phyloP scores from a whole-genome alignment of 306 rosid species.

The Mimosa bimucronata region DNA sequence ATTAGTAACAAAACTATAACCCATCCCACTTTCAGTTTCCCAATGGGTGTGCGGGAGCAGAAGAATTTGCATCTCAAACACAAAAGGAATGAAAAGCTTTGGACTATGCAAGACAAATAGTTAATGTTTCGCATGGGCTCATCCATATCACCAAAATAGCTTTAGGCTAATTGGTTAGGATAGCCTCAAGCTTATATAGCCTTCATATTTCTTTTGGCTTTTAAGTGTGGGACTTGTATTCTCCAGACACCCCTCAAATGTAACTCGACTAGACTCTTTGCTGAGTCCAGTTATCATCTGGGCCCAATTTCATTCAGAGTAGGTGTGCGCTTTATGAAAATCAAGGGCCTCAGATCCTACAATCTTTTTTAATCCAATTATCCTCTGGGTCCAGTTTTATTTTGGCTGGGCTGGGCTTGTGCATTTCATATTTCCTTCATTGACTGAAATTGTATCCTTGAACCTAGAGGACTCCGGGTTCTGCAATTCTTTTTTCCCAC shows the following conservation, averaged over 20 bases:
- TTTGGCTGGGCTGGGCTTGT: background rate
- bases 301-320: background rate
- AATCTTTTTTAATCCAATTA: background rate
- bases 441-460: background rate
- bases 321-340: background rate
- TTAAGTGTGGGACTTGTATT: background rate
- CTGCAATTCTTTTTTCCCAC: background rate
- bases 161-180: background rate
- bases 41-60: constrained; percentile 14
- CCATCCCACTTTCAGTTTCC: constrained; percentile 1
- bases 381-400: background rate
- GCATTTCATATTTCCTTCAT: background rate
- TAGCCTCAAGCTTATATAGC: background rate
- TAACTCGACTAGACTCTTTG: background rate
- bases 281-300: background rate
- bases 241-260: background rate
- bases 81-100: constrained; percentile 16
- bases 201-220: background rate
- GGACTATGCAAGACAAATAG: constrained; percentile 11
- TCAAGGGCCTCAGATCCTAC: background rate
- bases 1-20: constrained; percentile 14
- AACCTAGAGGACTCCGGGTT: background rate
- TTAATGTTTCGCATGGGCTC: background rate
- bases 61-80: constrained; percentile 17
- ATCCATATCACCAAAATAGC: background rate